Base-by-base conservation (phyloP, 139 green algal genomes). In the Mesotaenium endlicherianum region DNA sequence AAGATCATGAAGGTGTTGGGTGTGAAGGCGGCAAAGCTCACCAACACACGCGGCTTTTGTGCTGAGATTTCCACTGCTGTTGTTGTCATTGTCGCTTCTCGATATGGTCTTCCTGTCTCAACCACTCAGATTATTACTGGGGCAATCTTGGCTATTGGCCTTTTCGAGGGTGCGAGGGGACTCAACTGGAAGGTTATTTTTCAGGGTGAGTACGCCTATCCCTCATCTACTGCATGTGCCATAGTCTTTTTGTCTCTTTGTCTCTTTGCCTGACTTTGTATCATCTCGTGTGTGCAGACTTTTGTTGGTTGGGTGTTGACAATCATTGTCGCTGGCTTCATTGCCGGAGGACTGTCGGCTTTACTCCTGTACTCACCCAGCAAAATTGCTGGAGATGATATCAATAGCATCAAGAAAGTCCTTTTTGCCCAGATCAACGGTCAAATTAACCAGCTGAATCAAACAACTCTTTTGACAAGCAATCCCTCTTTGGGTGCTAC, bases 71-170 rank as follows among this genome's bases (percentile, higher is more conserved):
- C 87, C 8, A 87, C 92, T 0, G 82, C 89, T 0, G 2, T 92
- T 20, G 89, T 89, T 3, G 84, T 94, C 58, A 76, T 91, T 17
- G 67, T 91, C 2, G 91, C 88, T 26, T 84, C 77, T 31, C 11
- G 40, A 20, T 78, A 69, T 11, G 60, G 60, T 72, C 88, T 95
- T 42, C 93, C 93, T 1, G 68, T 94, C 47, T 94, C 91, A 34
- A 94, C 93, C 55, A 95, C 93, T 1, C 93, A 95, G 70, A 90
- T 80, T 71, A 88, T 94, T n/a, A 88, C 84, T 26, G 91, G 93
- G 3, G 87, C 89, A 6, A 90, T 90, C 2, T 60, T 90, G 1
- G 87, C 80, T 53, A 82, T 95, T 2, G 92, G 90, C 2, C 39
- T 94, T 2, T 72, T 89, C 14, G 92, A 94, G 71, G 82, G 85